Conservation (phyloP, 441 rosid genomes). For the Aleurites moluccanus region DNA sequence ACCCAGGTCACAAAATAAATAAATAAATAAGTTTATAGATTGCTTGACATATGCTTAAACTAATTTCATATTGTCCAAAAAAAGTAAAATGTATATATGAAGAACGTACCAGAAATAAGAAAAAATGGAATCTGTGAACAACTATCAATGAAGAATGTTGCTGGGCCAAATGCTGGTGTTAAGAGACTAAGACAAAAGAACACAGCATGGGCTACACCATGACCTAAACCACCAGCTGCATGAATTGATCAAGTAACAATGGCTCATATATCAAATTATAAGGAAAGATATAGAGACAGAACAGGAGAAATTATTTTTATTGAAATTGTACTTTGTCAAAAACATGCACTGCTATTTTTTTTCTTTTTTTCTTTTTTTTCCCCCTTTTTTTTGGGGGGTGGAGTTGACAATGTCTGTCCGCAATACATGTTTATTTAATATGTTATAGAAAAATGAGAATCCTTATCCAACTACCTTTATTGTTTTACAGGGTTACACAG, state of each 20-base stretch:
- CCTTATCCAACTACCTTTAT: neutral
- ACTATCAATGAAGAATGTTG: conserved; percentile 70
- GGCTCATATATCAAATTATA: conserved; percentile 22
- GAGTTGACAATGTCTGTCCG: neutral
- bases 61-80: neutral
- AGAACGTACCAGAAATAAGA: conserved; percentile 78
- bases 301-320: neutral
- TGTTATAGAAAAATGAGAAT: neutral
- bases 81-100: neutral
- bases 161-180: conserved; percentile 98
- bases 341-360: neutral
- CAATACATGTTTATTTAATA: neutral
- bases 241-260: conserved; percentile 30
- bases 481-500: neutral
- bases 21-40: neutral
- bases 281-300: conserved; percentile 5
- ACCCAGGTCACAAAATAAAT: conserved; percentile 1
- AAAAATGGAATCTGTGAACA: conserved; percentile 85
- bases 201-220: conserved; percentile 96
- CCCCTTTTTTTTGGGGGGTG: too few species aligned
- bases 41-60: conserved; percentile 10
- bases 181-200: conserved; percentile 93
- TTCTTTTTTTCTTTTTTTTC: too few species aligned
- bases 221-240: conserved; percentile 99
- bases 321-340: neutral